These are phyloP conservation scores for Trichopus zeylanicus DNA, from an alignment of 116 monocot genomes.

Conservation along the genomic window DNA sequence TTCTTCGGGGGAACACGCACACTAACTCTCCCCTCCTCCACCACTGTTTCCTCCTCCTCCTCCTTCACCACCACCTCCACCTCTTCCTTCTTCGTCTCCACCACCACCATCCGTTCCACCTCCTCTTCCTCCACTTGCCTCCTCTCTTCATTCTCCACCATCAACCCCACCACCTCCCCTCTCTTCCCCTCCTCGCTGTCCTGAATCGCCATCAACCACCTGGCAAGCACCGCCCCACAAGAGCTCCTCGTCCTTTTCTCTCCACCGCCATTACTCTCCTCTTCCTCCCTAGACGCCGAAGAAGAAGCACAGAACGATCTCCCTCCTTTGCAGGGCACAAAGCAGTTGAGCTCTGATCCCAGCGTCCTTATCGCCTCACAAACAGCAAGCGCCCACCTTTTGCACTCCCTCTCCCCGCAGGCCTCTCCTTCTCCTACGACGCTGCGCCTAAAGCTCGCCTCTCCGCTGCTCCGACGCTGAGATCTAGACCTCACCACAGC, in stretches of 20 bases:
- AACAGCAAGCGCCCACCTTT: conserved; percentile 32
- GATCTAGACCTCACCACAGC: conserved; percentile 33
- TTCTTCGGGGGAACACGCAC: conserved; percentile 83
- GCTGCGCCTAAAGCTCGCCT: conserved; percentile 28
- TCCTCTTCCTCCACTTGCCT: no score
- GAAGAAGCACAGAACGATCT: conserved; percentile 21
- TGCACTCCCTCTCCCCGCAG: conserved; percentile 18
- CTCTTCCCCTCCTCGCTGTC: conserved; percentile 35
- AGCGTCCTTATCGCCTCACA: conserved; percentile 63
- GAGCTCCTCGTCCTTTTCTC: conserved; percentile 12
- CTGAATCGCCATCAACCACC: conserved; percentile 66
- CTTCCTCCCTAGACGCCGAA: no score
- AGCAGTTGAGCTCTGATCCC: conserved; percentile 74
- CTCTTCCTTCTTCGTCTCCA: background rate
- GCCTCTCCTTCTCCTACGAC: conserved; percentile 2
- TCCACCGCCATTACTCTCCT: conserved; percentile 2
- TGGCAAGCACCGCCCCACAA: conserved; percentile 56
- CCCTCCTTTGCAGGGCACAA: conserved; percentile 29
- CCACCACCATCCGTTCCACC: conserved; percentile 13
- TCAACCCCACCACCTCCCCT: conserved; percentile 26
- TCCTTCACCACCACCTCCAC: conserved; percentile 13
- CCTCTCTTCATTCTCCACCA: no score
- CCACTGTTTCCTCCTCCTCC: conserved; percentile 23
- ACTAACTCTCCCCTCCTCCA: conserved; percentile 34
- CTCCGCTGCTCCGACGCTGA: conserved; percentile 17